Conservation (phyloP, 257 asterid species). For the Scutellaria baicalensis region DNA sequence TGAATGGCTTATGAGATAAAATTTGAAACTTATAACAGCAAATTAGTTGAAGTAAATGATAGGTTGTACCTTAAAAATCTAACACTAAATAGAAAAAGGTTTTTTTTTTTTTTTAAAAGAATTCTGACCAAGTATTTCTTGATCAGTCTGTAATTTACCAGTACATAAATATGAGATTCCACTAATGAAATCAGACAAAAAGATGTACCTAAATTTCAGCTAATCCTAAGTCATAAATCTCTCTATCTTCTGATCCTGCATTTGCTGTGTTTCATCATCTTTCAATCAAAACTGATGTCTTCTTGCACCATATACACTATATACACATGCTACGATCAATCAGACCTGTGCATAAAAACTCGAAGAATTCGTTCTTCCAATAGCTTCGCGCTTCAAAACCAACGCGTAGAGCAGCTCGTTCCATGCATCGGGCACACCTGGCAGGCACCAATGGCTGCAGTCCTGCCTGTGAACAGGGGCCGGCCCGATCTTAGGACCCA, state of each 20-base stretch:
- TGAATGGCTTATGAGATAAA: too few species aligned
- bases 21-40: too few species aligned
- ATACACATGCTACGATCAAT: conserved; percentile 6
- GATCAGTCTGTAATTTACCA: background rate
- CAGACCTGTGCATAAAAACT: conserved; percentile 23
- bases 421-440: conserved; percentile 91
- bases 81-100: background rate
- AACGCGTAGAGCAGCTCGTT: conserved; percentile 72
- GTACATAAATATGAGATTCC: background rate
- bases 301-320: conserved; percentile 15
- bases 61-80: too few species aligned
- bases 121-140: conserved; percentile 3
- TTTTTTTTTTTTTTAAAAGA: too few species aligned
- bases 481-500: conserved; percentile 48
- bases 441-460: conserved; percentile 98
- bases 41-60: too few species aligned
- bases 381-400: conserved; percentile 40
- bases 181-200: background rate
- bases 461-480: conserved; percentile 68
- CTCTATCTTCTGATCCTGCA: conserved; percentile 6
- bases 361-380: conserved; percentile 17
- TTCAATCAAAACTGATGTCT: conserved; percentile 8
- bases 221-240: conserved; percentile 9
- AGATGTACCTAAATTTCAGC: conserved; percentile 11
- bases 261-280: background rate